Base-by-base conservation (phyloP, 225 moss, liverwort and hornwort genomes). In the Polytrichum commune region DNA sequence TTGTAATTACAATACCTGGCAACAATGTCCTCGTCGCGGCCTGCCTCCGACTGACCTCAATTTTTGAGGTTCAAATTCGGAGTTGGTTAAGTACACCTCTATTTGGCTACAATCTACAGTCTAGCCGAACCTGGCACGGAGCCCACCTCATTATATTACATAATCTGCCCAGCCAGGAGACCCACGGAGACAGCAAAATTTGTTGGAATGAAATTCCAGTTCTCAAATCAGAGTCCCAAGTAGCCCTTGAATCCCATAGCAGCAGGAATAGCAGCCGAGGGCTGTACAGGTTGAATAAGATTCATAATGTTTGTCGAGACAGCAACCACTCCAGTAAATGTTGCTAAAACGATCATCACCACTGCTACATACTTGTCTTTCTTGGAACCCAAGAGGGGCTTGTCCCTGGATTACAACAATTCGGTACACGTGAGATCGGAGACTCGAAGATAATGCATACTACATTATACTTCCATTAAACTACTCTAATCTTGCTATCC, bases 331-430 rank as follows among this genome's bases (percentile, higher is more conserved):
- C 92, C 94, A 25, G 88, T 88, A 35, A 92, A 64, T 53, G 91
- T 72, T 18, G 94, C 94, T 62, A 90, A 68, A 22, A 91, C 66
- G 9, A 97, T 76, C 97, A 97, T 92, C n/a, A 85, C 61, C 66
- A 79, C 71, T 5, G 97, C 97, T 57, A 85, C 77, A 73, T 69
- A 73, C 73, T 84, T 93, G 77, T 91, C 93, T 67, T 77, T 84
- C 77, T 28, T 76, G 35, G 83, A 81, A 77, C 91, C 93, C 78
- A 96, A 78, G 60, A 76, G 76, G 27, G 91, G 76, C 73, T 70
- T 73, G 67, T 93, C 93, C 82, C 89, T 96, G 82, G 54, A 82
- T 27, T 23, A 25, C 5, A 26, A 54, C 54, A 69, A 16, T 23
- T 35, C 38, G 20, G 58, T 22, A 23, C n/a, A 58, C 58, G 23